phyloP scores from a whole-genome alignment of 2,329 filamentous ascomycete genomes.

The Coniochaeta sp. region DNA sequence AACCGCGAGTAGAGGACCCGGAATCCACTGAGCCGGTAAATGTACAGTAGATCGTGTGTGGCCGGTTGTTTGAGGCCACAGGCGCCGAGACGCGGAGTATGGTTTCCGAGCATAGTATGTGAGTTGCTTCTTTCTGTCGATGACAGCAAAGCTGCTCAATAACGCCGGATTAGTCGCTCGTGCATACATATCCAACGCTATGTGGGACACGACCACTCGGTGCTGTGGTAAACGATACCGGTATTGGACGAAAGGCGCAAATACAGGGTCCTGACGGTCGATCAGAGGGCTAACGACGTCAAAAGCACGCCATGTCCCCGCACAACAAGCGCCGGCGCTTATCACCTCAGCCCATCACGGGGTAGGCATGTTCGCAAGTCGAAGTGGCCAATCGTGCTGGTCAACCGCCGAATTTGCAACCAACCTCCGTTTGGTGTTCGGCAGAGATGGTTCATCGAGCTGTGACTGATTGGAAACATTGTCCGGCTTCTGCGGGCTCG shows the following conservation, averaged over 20 bases:
- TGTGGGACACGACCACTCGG: neutral
- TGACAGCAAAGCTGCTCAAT: neutral
- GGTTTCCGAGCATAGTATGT: neutral
- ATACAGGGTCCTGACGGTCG: too few relatives aligned
- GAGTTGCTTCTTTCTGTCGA: neutral
- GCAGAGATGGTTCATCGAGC: neutral
- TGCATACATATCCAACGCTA: neutral
- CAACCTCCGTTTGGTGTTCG: neutral
- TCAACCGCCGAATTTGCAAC: neutral
- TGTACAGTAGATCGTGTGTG: neutral
- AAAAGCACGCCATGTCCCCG: neutral
- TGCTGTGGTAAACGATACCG: too few relatives aligned
- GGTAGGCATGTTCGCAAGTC: too few relatives aligned
- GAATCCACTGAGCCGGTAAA: too few relatives aligned
- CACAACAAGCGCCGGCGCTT: constrained; percentile 1
- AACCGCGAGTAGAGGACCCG: too few relatives aligned
- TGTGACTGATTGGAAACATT: neutral
- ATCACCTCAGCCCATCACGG: neutral
- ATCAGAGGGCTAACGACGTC: too few relatives aligned
- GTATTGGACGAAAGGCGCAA: neutral
- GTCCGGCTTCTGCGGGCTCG: neutral
- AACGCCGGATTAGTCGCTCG: neutral
- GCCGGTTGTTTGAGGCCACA: neutral
- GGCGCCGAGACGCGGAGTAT: neutral
- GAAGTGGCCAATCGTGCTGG: neutral